Conservation (phyloP, 768 basidiomycete species). For the Asterophora parasitica region DNA sequence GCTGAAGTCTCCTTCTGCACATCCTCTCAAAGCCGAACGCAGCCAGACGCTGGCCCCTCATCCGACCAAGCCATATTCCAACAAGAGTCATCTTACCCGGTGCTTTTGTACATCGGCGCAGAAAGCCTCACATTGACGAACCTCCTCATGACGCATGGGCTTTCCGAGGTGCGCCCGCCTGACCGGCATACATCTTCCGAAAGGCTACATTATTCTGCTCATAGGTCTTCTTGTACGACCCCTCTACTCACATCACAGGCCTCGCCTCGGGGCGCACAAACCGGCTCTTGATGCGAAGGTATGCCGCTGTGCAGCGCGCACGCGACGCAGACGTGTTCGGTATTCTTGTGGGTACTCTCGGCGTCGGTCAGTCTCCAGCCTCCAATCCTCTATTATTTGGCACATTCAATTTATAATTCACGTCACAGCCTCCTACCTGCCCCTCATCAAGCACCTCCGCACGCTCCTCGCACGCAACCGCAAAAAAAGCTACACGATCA, state of each 20-base stretch:
- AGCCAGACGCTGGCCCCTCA: background rate
- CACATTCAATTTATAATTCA: constrained; percentile 4
- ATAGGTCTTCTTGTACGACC: constrained; percentile 78
- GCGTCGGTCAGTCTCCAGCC: constrained; percentile 55
- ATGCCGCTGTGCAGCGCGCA: constrained; percentile 81
- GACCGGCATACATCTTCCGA: no score
- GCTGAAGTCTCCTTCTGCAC: background rate
- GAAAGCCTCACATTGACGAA: constrained; percentile 82
- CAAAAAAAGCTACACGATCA: constrained; percentile 94
- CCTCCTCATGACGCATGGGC: constrained; percentile 76
- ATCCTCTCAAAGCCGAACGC: background rate
- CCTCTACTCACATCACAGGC: constrained; percentile 38
- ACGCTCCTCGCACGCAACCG: constrained; percentile 53
- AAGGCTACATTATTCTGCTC: no score
- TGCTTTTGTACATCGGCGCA: constrained; percentile 60
- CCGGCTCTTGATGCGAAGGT: constrained; percentile 83
- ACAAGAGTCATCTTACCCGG: constrained; percentile 14
- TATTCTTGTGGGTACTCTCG: constrained; percentile 90
- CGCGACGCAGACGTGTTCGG: constrained; percentile 92
- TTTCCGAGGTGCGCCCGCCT: constrained; percentile 41
- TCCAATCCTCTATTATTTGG: background rate
- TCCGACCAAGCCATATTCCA: constrained; percentile 6
- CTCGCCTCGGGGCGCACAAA: constrained; percentile 72
- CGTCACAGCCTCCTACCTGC: constrained; percentile 70
- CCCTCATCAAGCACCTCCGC: constrained; percentile 81